Conservation (phyloP, 2,329 filamentous ascomycete genomes). For the Alternaria incomplexa region DNA sequence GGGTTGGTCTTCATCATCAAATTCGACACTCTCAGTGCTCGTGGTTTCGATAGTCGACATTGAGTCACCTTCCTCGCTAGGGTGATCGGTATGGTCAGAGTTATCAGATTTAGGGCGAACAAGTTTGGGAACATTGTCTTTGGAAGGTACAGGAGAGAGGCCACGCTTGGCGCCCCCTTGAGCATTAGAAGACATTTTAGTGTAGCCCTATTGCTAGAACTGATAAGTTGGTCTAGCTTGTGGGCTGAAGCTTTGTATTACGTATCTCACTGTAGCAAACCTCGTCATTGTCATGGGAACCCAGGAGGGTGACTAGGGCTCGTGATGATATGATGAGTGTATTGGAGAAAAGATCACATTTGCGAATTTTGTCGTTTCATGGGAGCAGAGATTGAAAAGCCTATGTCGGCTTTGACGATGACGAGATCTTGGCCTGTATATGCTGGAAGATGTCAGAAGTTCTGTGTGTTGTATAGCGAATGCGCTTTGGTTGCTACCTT, state of each 20-base stretch:
- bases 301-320: neutral
- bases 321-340: neutral
- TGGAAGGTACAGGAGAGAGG: neutral
- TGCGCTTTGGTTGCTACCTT: neutral
- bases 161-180: neutral
- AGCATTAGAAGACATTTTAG: neutral
- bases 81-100: neutral
- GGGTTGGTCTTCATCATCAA: neutral
- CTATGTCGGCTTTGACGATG: neutral
- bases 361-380: neutral
- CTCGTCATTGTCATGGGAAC: neutral
- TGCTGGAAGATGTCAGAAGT: neutral
- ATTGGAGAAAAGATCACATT: neutral
- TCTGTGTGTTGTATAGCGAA: neutral
- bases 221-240: neutral
- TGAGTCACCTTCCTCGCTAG: neutral
- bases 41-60: neutral
- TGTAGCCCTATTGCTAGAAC: neutral
- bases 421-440: neutral
- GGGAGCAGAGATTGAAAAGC: neutral
- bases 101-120: neutral
- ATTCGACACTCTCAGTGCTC: neutral
- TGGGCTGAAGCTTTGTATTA: neutral
- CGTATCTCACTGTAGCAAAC: neutral
- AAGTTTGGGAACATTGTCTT: neutral